A percentile compares a stretch with the other conserved stretches of the same genome.
Evolutionary conservation across 164 flowering plant species (phyloP).

Genomic region (Vitis cinerea): DNA sequence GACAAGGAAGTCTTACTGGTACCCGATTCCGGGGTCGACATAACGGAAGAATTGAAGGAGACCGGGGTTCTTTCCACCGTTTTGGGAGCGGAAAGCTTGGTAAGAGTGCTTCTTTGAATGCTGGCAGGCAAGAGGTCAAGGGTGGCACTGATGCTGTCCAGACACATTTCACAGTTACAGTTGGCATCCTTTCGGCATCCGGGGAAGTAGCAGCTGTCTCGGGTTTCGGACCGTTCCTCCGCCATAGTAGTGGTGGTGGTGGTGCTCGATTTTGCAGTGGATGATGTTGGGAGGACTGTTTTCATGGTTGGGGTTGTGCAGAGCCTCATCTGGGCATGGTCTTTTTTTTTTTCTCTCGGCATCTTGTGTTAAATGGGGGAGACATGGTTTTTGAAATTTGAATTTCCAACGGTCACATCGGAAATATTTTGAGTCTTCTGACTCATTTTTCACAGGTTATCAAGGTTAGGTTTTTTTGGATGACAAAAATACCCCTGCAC

Average conservation of each 20-base stretch:
- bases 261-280: conserved; percentile 41
- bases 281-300: conserved; percentile 17
- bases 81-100: conserved; percentile 38
- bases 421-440: no score
- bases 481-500: no score
- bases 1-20: conserved; percentile 8
- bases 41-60: conserved; percentile 35
- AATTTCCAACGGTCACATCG: conserved; percentile 27
- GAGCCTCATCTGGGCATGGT: not conserved
- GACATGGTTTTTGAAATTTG: conserved; percentile 32
- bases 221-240: conserved; percentile 33
- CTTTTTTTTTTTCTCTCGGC: not conserved
- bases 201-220: conserved; percentile 72
- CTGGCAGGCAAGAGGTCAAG: conserved; percentile 72
- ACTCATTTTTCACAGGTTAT: no score
- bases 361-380: not conserved
- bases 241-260: conserved; percentile 19
- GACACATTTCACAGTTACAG: conserved; percentile 78
- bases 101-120: conserved; percentile 49
- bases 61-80: conserved; percentile 36
- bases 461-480: no score
- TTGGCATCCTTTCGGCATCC: conserved; percentile 83
- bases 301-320: conserved; percentile 33
- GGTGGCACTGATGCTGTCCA: conserved; percentile 84
- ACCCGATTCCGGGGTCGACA: conserved; percentile 43